Evolutionary conservation across 768 basidiomycete genomes (phyloP).

Genomic region (Suillus subluteus): DNA sequence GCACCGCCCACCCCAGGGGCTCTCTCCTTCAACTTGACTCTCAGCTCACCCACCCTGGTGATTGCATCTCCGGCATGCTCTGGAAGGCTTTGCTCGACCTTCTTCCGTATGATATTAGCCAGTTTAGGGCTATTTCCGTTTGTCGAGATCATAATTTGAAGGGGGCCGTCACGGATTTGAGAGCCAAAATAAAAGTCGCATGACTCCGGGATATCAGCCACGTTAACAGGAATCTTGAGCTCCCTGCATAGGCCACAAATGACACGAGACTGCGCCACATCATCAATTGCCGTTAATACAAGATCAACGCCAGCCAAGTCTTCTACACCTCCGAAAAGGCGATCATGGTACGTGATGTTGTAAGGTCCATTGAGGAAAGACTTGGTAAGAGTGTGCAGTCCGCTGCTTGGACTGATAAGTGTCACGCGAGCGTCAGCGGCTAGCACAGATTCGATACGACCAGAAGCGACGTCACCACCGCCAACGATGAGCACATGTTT

Average conservation of each 20-base stretch:
- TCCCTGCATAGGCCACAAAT: conserved; percentile 74
- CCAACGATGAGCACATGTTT: conserved; percentile 91
- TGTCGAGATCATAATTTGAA: conserved; percentile 96
- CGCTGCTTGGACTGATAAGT: conserved; percentile 70
- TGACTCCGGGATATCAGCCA: conserved; percentile 91
- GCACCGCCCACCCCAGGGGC: conserved; percentile 85
- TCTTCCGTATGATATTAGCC: conserved; percentile 78
- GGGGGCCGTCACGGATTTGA: conserved; percentile 84
- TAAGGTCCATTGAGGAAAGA: conserved; percentile 47
- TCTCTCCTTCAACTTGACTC: conserved; percentile 71
- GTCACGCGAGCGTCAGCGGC: conserved; percentile 77
- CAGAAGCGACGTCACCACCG: conserved; percentile 90
- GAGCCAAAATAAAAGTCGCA: conserved; percentile 99
- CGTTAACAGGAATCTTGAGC: conserved; percentile 84
- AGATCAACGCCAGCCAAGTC: conserved; percentile 78
- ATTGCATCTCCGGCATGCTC: conserved; percentile 77
- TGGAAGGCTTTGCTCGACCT: conserved; percentile 70
- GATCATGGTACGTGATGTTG: conserved; percentile 70
- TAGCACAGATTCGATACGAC: conserved; percentile 86
- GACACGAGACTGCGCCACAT: conserved; percentile 67
- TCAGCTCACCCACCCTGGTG: conserved; percentile 73
- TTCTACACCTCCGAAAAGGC: conserved; percentile 62
- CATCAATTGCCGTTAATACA: conserved; percentile 93
- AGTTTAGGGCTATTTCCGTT: conserved; percentile 92
- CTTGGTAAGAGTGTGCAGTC: conserved; percentile 65